Conservation (phyloP, 306 rosid genomes). For the Prunus salicina region DNA sequence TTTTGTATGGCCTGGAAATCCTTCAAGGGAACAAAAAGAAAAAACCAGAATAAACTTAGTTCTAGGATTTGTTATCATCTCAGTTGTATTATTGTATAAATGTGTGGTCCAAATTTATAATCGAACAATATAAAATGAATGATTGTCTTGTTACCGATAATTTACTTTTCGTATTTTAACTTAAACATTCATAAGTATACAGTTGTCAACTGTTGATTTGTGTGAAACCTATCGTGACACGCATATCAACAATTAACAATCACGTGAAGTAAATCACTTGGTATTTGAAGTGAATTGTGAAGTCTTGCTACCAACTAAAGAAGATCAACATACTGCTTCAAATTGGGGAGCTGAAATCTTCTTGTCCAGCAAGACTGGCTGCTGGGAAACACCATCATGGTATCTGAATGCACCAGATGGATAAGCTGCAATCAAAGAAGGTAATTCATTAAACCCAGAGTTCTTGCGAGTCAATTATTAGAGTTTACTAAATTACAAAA, state of each 20-base stretch:
- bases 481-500: slow-evolving; percentile 8
- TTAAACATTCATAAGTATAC: no score
- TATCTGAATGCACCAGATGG: slow-evolving; percentile 2
- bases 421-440: slow-evolving; percentile 5
- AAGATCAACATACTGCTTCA: slow-evolving; percentile 24
- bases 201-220: not conserved
- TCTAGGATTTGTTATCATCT: not conserved
- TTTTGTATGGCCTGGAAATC: slow-evolving; percentile 29
- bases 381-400: slow-evolving; percentile 20
- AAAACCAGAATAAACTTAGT: not conserved
- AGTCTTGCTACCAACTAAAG: not conserved
- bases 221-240: not conserved
- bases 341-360: slow-evolving; percentile 29
- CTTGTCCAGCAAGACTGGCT: slow-evolving; percentile 31
- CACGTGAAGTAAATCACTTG: not conserved
- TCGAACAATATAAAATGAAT: not conserved
- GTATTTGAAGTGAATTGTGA: not conserved
- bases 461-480: slow-evolving; percentile 4
- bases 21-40: not conserved
- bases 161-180: not conserved
- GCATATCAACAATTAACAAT: not conserved
- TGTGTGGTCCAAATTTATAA: not conserved
- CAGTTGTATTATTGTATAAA: not conserved
- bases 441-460: not conserved
- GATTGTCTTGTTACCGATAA: not conserved